Conservation (phyloP, 2,329 filamentous ascomycete genomes). For the Phialophora tarda region DNA sequence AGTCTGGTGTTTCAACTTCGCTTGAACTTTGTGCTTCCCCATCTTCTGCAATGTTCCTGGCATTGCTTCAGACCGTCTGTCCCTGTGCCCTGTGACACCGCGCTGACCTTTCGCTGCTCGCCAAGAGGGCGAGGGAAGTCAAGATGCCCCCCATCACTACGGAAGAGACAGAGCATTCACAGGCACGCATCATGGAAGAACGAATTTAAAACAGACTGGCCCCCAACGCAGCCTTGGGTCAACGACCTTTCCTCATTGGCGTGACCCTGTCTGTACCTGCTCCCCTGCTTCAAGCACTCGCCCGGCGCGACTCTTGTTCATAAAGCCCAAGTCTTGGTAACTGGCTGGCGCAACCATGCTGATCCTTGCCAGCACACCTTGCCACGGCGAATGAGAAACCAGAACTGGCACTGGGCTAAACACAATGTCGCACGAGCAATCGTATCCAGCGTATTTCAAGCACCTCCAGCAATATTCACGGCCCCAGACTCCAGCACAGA, state of each 20-base stretch:
- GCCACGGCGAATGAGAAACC: background rate
- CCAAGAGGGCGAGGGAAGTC: background rate
- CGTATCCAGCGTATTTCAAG: constrained; percentile 6
- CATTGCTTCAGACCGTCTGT: background rate
- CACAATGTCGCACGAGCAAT: background rate
- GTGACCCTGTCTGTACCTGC: background rate
- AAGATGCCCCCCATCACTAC: background rate
- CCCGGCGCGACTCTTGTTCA: background rate
- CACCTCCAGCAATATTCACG: background rate
- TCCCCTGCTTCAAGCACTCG: background rate
- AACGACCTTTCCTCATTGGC: background rate
- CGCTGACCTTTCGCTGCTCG: background rate
- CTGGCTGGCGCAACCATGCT: background rate
- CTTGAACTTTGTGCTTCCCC: background rate
- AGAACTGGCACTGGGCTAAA: background rate
- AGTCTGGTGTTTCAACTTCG: constrained; percentile 3
- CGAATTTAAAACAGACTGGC: background rate
- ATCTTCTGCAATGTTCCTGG: background rate
- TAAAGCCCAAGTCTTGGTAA: background rate
- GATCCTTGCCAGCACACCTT: constrained; percentile 2
- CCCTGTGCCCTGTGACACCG: background rate
- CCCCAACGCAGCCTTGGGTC: constrained; percentile 5
- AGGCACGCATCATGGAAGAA: background rate
- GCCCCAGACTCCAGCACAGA: background rate
- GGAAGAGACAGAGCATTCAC: background rate